Evolutionary conservation across 257 asterid species (phyloP).

Genomic region (Fraxinus americana): DNA sequence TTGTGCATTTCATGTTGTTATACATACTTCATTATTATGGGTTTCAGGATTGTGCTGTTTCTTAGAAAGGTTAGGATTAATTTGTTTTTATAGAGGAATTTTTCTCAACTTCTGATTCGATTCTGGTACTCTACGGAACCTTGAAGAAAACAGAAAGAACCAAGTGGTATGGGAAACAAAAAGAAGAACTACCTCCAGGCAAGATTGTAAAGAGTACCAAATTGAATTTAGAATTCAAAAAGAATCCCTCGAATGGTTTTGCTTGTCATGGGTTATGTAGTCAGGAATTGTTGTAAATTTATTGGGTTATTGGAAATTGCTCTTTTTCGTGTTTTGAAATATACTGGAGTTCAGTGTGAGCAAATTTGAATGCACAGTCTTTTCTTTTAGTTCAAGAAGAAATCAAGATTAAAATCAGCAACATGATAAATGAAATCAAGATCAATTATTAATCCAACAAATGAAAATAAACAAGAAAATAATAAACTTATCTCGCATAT

Average conservation of each 20-base stretch:
- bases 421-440: too few relatives aligned
- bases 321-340: constrained; percentile 11
- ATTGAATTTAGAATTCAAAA: background rate
- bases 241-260: background rate
- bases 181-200: background rate
- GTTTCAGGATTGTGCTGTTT: constrained; percentile 1
- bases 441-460: too few relatives aligned
- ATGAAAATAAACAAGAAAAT: too few relatives aligned
- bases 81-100: background rate
- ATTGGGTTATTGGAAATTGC: background rate
- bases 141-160: background rate
- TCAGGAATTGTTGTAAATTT: constrained; percentile 13
- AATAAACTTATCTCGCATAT: too few relatives aligned
- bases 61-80: background rate
- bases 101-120: background rate
- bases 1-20: background rate
- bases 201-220: background rate
- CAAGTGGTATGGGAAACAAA: background rate
- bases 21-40: background rate
- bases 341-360: constrained; percentile 9
- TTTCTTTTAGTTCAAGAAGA: background rate
- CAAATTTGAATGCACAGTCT: background rate
- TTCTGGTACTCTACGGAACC: background rate
- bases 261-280: constrained; percentile 18
- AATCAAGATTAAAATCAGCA: too few relatives aligned